Conservation (phyloP, 2,329 filamentous ascomycete genomes). For the Stagonosporopsis rhizophila region DNA sequence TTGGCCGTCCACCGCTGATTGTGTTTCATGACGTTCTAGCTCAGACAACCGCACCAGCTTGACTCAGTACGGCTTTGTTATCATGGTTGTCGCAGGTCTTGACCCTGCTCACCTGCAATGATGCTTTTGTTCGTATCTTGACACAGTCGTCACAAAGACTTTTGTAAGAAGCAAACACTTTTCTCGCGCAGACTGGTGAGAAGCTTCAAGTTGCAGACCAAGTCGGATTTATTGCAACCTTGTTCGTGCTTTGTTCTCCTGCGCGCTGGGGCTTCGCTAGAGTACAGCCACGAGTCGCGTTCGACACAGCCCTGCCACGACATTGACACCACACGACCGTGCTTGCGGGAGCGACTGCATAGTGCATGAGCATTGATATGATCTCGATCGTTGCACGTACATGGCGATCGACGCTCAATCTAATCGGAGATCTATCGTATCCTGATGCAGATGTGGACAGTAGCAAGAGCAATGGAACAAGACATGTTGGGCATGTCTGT, state of each 20-base stretch:
- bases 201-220: background rate
- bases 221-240: background rate
- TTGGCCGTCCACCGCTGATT: background rate
- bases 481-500: no score
- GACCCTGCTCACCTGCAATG: background rate
- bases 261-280: background rate
- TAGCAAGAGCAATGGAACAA: no score
- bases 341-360: background rate
- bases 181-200: conserved; percentile 1
- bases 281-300: background rate
- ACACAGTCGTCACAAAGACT: background rate
- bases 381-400: background rate
- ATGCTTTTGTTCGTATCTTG: background rate
- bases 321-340: background rate
- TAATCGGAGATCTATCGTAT: background rate
- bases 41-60: conserved; percentile 2
- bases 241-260: background rate
- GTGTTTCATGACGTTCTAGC: conserved; percentile 8
- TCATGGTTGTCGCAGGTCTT: conserved; percentile 3
- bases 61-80: background rate
- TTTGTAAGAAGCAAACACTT: background rate
- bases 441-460: background rate
- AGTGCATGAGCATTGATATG: conserved; percentile 1
- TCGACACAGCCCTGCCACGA: conserved; percentile 5
- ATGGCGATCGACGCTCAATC: conserved; percentile 7